Evolutionary conservation across 164 flowering plant species (phyloP), one percentile per base, ranked within the genome.

Genomic region (Pachysandra terminalis): DNA sequence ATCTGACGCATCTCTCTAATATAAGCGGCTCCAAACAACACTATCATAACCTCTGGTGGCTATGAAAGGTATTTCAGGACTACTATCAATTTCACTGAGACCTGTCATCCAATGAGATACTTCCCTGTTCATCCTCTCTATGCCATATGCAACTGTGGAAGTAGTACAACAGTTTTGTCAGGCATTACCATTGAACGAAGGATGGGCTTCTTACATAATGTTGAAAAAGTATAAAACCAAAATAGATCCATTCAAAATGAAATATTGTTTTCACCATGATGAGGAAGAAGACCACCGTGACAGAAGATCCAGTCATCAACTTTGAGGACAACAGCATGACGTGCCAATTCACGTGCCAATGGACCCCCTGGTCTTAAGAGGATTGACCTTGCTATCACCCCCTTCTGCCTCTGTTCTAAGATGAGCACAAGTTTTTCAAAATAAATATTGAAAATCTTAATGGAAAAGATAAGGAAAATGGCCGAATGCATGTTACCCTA

Each of bases 271-370:
- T 72, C 86, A 94, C 98, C 98, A 73, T 94, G 98, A 75, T 85
- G 96, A 75, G 98, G 98, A 80, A 94, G 96, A 79, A 94, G 91
- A 32, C 97, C 97, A 22, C 98, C 98, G 65, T 91, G 98, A 83
- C 98, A 91, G 75, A 95, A 91, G 48, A 95, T 78, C 98, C 97
- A 95, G 63, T 95, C 96, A 79, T 91, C 81, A 27, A 95, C 86
- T 79, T 85, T 84, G 71, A 95, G 96, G 62, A 83, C 87, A 73
- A 95, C 96, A 59, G 90, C 71, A 78, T 95, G 93, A 0, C 81
- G 78, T 60, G 96, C 88, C n/a, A n/a, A n/a, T n/a, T n/a, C n/a
- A n/a, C n/a, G n/a, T n/a, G n/a, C n/a, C 79, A 95, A 78, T 63
- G 77, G 89, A 63, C 96, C 96, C 40, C 97, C 97, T 59, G 95